Conservation (phyloP, 164 flowering plant species). For the Akebia trifoliata region DNA sequence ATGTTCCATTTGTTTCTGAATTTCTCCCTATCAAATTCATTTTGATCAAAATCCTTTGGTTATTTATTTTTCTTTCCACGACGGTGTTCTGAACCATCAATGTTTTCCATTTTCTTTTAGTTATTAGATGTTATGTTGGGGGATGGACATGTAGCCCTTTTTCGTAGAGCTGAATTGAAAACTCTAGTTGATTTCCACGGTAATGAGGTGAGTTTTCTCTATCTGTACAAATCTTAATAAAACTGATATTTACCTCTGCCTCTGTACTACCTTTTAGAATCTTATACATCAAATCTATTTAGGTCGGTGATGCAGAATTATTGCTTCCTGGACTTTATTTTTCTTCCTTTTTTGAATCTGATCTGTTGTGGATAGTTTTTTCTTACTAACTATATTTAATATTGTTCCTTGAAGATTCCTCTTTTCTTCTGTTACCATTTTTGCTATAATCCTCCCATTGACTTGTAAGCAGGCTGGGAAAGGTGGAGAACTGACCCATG, state of each 20-base stretch:
- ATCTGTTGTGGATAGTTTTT: no score
- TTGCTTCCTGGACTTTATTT: neutral
- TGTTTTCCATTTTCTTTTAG: constrained; percentile 36
- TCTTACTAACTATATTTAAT: neutral
- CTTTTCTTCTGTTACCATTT: constrained; percentile 4
- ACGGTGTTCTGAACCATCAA: constrained; percentile 1
- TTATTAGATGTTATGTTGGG: constrained; percentile 78
- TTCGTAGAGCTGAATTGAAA: constrained; percentile 97
- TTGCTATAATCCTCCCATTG: neutral
- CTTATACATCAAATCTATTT: neutral
- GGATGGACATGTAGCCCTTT: constrained; percentile 70
- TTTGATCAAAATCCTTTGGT: neutral
- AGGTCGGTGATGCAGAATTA: neutral
- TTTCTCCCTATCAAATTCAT: neutral
- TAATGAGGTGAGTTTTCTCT: constrained; percentile 61
- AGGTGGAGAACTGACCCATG: constrained; percentile 97
- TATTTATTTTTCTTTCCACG: neutral
- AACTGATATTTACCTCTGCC: neutral
- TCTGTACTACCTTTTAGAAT: neutral
- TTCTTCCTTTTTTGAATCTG: no score
- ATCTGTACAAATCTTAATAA: neutral
- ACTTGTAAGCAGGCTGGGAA: constrained; percentile 75
- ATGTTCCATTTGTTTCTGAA: neutral
- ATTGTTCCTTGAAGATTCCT: neutral
- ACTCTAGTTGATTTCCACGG: constrained; percentile 93